phyloP scores from a whole-genome alignment of 2,329 filamentous ascomycete species.

The Coniella vitis region DNA sequence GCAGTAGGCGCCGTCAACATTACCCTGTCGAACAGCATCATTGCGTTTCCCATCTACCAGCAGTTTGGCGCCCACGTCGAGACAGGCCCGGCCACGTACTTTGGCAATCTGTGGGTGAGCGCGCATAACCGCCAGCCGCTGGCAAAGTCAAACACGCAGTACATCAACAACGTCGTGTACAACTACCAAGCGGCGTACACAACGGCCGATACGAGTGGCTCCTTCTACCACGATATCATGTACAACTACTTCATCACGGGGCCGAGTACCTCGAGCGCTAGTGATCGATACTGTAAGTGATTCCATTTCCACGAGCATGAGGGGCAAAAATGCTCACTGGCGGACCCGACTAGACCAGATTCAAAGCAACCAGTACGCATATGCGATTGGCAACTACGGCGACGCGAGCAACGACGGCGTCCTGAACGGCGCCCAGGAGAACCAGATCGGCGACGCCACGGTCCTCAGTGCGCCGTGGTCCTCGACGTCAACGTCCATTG shows the following conservation, averaged over 20 bases:
- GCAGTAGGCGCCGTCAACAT: constrained; percentile 32
- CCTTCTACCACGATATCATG: constrained; percentile 29
- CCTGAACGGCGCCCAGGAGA: constrained; percentile 15
- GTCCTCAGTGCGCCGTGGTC: constrained; percentile 19
- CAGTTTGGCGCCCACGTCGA: constrained; percentile 37
- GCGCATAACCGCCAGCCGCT: constrained; percentile 40
- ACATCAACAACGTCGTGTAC: constrained; percentile 39
- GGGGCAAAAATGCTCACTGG: too few species aligned
- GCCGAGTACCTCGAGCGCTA: constrained; percentile 30
- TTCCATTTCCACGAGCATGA: not conserved
- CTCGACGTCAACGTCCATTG: constrained; percentile 17
- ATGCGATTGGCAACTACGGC: constrained; percentile 34
- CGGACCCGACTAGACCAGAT: constrained; percentile 24
- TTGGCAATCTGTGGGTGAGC: constrained; percentile 39
- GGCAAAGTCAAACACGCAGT: constrained; percentile 37
- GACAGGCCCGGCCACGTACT: constrained; percentile 32
- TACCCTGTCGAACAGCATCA: constrained; percentile 39
- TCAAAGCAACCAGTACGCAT: constrained; percentile 35
- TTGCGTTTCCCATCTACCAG: constrained; percentile 36
- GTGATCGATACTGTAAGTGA: constrained; percentile 28
- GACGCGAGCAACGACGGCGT: constrained; percentile 22
- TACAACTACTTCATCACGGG: constrained; percentile 40
- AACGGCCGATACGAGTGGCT: constrained; percentile 16
- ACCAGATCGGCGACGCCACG: constrained; percentile 12
- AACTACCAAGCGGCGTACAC: constrained; percentile 36